Base-by-base conservation (phyloP, 768 basidiomycete genomes). In the Leccinum arenicola region DNA sequence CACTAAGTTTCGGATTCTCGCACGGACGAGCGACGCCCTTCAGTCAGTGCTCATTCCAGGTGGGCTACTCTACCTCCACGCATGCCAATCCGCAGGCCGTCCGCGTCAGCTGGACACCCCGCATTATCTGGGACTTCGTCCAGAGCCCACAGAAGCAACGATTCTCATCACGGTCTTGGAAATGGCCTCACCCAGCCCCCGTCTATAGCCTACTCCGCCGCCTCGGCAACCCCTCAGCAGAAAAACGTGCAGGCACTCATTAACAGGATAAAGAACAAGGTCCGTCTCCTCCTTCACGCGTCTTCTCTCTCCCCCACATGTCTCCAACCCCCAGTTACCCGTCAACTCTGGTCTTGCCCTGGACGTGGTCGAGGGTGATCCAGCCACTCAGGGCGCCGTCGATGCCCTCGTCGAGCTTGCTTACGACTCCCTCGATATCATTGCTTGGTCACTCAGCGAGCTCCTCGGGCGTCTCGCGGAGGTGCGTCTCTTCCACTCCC, bases 231-330 rank as follows among this genome's bases (percentile, higher is more conserved):
- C 2, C 87, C 88, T 1, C 89, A 95, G 69, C 88, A 91, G 75
- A 92, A 87, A 78, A 84, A 92, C 55, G 86, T 95, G 35, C 83
- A 86, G 62, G 86, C 86, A 8, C 77, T 95, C 62, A 90, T 95
- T 36, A 87, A 84, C 66, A 81, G 93, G 67, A 75, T 95, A 68
- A 89, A 86, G 75, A 83, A 85, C 73, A 94, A 92, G 83, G 93
- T 89, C 55, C 43, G 77, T 68, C 35, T 38, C 53, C 15, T 50
- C 47, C 43, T 35, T 21, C 52, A 21, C 51, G 58, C 53, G 56
- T 52, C 12, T 33, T n/a, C 0, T 4, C 35, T 14, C 21, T 40
- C 38, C 53, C 45, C 52, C 8, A 59, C 19, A 43, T 33, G 4
- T 29, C 9, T 43, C 52, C 48, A 43, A 27, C 66, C 21, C 10